Percentiles rank a stretch among this genome's conserved stretches.
phyloP scores from a whole-genome alignment of 2,329 filamentous ascomycete genomes.

The Diaporthe ilicicola region DNA sequence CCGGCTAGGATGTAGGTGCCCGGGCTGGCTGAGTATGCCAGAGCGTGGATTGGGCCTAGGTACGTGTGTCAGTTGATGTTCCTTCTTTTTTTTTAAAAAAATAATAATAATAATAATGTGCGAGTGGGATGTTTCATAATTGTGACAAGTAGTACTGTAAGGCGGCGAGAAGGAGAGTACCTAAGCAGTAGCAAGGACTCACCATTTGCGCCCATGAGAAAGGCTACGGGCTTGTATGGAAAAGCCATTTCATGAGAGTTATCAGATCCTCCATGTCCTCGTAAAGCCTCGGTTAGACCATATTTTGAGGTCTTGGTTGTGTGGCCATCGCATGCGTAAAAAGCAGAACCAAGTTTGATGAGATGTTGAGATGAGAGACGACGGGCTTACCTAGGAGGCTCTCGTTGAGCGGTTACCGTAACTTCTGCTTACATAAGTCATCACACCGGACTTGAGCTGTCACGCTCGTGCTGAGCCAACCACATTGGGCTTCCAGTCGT shows the following conservation, averaged over 20 bases:
- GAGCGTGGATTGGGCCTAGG: constrained; percentile 74
- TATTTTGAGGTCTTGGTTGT: neutral
- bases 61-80: neutral
- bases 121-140: neutral
- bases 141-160: neutral
- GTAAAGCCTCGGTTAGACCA: neutral
- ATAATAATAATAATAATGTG: too few relatives aligned
- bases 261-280: constrained; percentile 18
- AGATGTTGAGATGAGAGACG: neutral
- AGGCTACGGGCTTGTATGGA: constrained; percentile 59
- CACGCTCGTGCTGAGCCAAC: neutral
- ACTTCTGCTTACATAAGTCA: constrained; percentile 17
- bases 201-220: constrained; percentile 69
- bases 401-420: neutral
- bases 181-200: constrained; percentile 37
- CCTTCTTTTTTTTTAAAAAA: neutral
- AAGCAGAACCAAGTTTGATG: neutral
- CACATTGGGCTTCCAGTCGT: neutral
- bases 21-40: constrained; percentile 76
- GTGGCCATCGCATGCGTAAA: neutral
- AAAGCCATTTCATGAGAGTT: constrained; percentile 49
- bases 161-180: neutral
- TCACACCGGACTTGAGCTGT: neutral
- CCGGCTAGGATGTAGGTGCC: constrained; percentile 86
- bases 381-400: neutral